phyloP scores from a whole-genome alignment of 345 rosid species.

The Aegle marmelos region DNA sequence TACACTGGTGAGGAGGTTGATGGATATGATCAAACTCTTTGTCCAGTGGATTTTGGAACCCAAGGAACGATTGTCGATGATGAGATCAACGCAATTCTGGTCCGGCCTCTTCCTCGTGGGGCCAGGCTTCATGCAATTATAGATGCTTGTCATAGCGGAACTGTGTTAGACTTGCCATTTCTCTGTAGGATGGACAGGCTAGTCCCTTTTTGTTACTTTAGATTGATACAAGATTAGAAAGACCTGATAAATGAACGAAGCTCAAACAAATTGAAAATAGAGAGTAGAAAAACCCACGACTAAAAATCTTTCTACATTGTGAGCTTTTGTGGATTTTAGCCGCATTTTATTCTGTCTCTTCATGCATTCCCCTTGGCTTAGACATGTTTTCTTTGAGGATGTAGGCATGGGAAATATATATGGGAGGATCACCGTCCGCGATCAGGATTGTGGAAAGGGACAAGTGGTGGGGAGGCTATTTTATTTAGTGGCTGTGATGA shows the following conservation, averaged over 20 bases:
- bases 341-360: too few species aligned
- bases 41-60: constrained; percentile 62
- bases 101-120: constrained; percentile 76
- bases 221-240: not conserved
- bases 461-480: constrained; percentile 82
- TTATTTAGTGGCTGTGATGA: constrained; percentile 93
- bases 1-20: constrained; percentile 67
- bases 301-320: too few species aligned
- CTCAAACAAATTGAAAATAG: not conserved
- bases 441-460: constrained; percentile 80
- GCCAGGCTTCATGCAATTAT: constrained; percentile 81
- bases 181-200: constrained; percentile 87
- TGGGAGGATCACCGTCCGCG: constrained; percentile 92
- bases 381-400: constrained; percentile 3
- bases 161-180: constrained; percentile 74
- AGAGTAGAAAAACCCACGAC: too few species aligned
- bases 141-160: constrained; percentile 94
- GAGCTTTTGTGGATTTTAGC: too few species aligned
- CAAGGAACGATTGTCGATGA: constrained; percentile 84
- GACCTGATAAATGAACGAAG: not conserved
- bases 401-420: constrained; percentile 47
- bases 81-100: constrained; percentile 76
- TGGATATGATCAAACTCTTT: constrained; percentile 86
- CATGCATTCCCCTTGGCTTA: not conserved
- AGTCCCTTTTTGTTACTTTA: constrained; percentile 1